phyloP scores from a whole-genome alignment of 2,329 filamentous ascomycete species.

The Pseudogymnoascus sp. region DNA sequence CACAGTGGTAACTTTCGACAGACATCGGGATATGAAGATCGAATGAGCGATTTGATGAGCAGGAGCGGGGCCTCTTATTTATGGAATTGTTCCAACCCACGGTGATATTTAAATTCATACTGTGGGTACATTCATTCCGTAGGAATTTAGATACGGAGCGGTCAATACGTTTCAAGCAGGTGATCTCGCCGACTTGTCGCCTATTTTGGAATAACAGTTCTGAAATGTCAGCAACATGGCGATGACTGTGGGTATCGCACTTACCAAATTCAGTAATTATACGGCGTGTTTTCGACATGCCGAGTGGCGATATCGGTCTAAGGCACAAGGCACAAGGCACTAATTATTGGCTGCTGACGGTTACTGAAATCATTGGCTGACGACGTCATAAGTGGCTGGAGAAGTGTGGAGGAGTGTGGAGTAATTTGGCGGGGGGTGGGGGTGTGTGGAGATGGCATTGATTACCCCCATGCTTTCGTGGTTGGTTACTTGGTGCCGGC shows the following conservation, averaged over 20 bases:
- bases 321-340: neutral
- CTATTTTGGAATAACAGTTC: no score
- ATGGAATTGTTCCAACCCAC: neutral
- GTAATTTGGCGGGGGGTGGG: neutral
- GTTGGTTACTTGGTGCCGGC: neutral
- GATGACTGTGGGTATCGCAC: neutral
- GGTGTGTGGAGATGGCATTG: neutral
- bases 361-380: neutral
- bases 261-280: neutral
- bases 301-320: neutral
- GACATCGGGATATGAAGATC: neutral
- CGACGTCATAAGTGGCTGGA: neutral
- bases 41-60: neutral
- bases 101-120: neutral
- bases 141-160: neutral
- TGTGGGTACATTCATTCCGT: neutral
- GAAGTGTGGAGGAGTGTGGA: neutral
- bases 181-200: neutral
- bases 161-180: neutral
- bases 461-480: neutral
- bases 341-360: neutral
- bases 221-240: neutral
- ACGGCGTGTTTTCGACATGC: neutral
- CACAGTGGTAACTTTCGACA: neutral
- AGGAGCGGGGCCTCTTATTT: neutral